These are phyloP conservation scores for Lodderomyces elongisporus DNA, from an alignment of 1,139 yeast species.

Conservation along the genomic window DNA sequence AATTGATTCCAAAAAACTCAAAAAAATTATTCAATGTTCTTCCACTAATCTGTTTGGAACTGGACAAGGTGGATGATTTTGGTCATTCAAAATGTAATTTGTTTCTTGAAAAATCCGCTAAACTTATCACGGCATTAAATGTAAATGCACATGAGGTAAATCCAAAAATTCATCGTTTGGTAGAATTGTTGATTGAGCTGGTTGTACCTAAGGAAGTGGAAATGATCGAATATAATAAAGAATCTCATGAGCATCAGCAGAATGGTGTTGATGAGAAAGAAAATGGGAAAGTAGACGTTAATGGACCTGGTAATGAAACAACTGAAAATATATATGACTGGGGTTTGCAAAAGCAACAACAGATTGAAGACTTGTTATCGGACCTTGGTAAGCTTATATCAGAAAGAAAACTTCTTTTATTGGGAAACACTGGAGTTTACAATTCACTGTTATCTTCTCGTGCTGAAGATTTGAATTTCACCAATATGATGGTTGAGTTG, in stretches of 20 bases:
- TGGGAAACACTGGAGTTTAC: no score
- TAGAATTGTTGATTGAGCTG: neutral
- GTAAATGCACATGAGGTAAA: neutral
- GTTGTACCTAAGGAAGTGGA: slow-evolving; percentile 1
- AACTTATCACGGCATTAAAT: neutral
- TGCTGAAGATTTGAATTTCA: slow-evolving; percentile 1
- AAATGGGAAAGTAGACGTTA: neutral
- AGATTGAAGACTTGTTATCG: slow-evolving; percentile 24
- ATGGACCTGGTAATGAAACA: slow-evolving; percentile 40
- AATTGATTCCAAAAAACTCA: slow-evolving; percentile 31
- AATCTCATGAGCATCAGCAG: no score
- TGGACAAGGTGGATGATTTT: slow-evolving; percentile 16
- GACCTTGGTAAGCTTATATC: neutral
- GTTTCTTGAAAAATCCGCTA: slow-evolving; percentile 4
- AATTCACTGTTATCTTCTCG: no score
- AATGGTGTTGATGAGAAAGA: neutral
- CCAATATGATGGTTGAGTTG: slow-evolving; percentile 16
- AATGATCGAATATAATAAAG: no score
- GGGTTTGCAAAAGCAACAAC: slow-evolving; percentile 70
- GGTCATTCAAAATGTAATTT: slow-evolving; percentile 19
- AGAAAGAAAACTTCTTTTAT: slow-evolving; percentile 1
- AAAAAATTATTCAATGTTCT: slow-evolving; percentile 28
- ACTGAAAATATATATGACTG: slow-evolving; percentile 71
- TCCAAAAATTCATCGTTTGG: neutral
- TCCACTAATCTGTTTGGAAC: slow-evolving; percentile 31